Percentiles rank a stretch among this genome's conserved stretches.
phyloP scores from a whole-genome alignment of 1,139 yeast species.

The Yamadazyma friedrichii region DNA sequence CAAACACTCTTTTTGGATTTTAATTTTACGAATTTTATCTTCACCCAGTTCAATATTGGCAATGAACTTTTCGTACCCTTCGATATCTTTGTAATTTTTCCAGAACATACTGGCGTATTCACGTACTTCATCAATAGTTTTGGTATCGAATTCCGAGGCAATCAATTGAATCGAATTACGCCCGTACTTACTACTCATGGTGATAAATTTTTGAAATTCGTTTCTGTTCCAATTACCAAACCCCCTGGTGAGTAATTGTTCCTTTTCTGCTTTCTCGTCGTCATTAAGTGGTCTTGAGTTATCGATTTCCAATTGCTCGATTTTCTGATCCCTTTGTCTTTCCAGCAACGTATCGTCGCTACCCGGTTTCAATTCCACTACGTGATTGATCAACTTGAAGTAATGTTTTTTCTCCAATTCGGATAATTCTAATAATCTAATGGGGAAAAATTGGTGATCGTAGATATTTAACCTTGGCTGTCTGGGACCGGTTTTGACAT shows the following conservation, averaged over 20 bases:
- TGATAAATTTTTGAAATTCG: slow-evolving; percentile 68
- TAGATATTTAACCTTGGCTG: slow-evolving; percentile 67
- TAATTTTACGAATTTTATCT: slow-evolving; percentile 57
- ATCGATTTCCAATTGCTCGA: slow-evolving; percentile 62
- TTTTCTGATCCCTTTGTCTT: slow-evolving; percentile 51
- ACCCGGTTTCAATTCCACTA: slow-evolving; percentile 49
- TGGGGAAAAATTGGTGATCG: slow-evolving; percentile 73
- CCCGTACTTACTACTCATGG: slow-evolving; percentile 63
- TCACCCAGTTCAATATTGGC: slow-evolving; percentile 75
- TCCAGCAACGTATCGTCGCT: slow-evolving; percentile 39
- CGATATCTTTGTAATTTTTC: slow-evolving; percentile 62
- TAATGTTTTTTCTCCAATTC: slow-evolving; percentile 66
- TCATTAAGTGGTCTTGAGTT: slow-evolving; percentile 66
- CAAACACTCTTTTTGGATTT: slow-evolving; percentile 64
- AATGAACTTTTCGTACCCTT: slow-evolving; percentile 68
- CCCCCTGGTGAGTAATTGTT: slow-evolving; percentile 55
- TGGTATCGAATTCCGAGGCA: slow-evolving; percentile 62
- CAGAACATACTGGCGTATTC: slow-evolving; percentile 69
- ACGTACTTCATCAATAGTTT: slow-evolving; percentile 65
- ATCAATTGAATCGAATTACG: slow-evolving; percentile 62
- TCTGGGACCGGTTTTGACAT: slow-evolving; percentile 47
- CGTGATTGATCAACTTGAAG: slow-evolving; percentile 49
- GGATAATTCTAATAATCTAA: slow-evolving; percentile 56
- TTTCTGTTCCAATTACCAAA: slow-evolving; percentile 68
- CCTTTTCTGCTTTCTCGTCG: slow-evolving; percentile 61